Percentiles rank a stretch among this genome's conserved stretches.
phyloP scores from a whole-genome alignment of 148 eudicot genomes.

The Amaranthus palmeri region DNA sequence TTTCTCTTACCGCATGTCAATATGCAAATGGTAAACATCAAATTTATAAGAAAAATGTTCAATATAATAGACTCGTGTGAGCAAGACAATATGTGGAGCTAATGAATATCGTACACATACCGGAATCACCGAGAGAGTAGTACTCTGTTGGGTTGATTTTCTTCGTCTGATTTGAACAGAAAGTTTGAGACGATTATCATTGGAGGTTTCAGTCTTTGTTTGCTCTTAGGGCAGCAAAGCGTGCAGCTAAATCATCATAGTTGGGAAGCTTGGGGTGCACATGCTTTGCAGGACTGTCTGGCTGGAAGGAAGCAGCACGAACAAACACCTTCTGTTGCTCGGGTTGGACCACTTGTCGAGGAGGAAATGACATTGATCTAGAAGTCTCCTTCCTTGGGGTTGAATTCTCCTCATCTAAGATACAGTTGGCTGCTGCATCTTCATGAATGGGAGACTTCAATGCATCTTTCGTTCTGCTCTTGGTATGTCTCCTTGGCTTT shows the following conservation, averaged over 20 bases:
- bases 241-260: slow-evolving; percentile 91
- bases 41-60: slow-evolving; percentile 19
- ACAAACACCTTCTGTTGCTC: slow-evolving; percentile 51
- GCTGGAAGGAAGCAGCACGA: slow-evolving; percentile 76
- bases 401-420: slow-evolving; percentile 16
- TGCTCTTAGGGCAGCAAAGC: slow-evolving; percentile 74
- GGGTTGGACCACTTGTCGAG: slow-evolving; percentile 35
- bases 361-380: slow-evolving; percentile 75
- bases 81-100: slow-evolving; percentile 5
- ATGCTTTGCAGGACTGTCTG: slow-evolving; percentile 64
- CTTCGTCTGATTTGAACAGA: not conserved
- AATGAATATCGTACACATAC: slow-evolving; percentile 10
- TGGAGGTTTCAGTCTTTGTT: slow-evolving; percentile 28
- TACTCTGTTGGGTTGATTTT: slow-evolving; percentile 6
- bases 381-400: slow-evolving; percentile 34
- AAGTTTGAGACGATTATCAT: slow-evolving; percentile 17
- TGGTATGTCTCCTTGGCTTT: slow-evolving; percentile 40
- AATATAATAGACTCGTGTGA: not conserved
- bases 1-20: not conserved
- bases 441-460: slow-evolving; percentile 28
- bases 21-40: slow-evolving; percentile 10
- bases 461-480: slow-evolving; percentile 13
- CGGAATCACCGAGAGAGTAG: slow-evolving; percentile 7
- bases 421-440: slow-evolving; percentile 16
- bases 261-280: slow-evolving; percentile 97